These are phyloP conservation scores for Sclerotinia nivalis DNA, from an alignment of 2,329 filamentous ascomycete species.

Conservation along the genomic window DNA sequence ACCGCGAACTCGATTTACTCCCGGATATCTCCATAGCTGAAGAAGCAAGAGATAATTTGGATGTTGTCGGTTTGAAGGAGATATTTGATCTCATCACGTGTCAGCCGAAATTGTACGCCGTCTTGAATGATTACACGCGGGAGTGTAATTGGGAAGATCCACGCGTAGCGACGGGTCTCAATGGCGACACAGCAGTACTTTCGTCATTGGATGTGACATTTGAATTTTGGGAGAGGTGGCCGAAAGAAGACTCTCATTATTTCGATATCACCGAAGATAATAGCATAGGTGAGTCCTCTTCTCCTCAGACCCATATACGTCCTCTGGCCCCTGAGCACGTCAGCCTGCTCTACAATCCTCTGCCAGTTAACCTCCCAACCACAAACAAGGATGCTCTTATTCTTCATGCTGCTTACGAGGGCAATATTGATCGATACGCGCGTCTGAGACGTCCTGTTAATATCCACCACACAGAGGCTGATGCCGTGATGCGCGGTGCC, in stretches of 20 bases:
- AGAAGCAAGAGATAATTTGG: background rate
- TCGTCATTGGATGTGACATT: background rate
- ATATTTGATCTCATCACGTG: background rate
- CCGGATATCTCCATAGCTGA: background rate
- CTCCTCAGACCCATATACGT: rapidly evolving
- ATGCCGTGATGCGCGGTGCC: background rate
- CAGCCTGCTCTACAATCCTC: background rate
- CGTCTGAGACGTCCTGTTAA: background rate
- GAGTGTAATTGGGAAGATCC: rapidly evolving
- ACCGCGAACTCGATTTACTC: background rate
- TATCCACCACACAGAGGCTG: background rate
- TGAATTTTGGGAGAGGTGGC: background rate
- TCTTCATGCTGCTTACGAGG: background rate
- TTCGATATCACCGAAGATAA: background rate
- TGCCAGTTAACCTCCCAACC: background rate
- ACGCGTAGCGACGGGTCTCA: rapidly evolving
- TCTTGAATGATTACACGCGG: background rate
- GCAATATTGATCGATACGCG: background rate
- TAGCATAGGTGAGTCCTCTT: background rate
- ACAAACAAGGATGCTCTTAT: background rate
- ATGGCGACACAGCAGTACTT: background rate
- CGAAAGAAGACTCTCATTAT: background rate
- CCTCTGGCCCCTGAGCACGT: background rate
- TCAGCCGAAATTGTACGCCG: background rate
- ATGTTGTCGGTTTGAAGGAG: background rate